Evolutionary conservation across 768 basidiomycete genomes (phyloP).

Genomic region (Dendrothele bispora): DNA sequence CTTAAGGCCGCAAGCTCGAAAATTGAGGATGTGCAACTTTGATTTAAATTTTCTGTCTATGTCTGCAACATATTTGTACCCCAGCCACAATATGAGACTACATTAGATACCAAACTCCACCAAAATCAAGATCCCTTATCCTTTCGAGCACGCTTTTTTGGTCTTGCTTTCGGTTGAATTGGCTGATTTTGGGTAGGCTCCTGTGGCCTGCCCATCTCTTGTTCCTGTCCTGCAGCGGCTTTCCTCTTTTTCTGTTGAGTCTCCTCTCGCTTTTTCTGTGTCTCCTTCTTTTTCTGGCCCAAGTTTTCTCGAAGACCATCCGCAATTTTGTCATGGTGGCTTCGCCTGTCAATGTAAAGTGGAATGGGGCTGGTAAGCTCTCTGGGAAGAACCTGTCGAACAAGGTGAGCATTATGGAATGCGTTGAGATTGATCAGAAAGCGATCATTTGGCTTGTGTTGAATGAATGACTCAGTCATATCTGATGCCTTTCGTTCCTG

Average conservation of each 20-base stretch:
- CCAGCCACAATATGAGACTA: no score
- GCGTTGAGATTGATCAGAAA: slow-evolving; percentile 29
- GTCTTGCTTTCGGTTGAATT: no score
- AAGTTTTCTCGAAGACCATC: neutral
- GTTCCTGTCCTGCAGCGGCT: no score
- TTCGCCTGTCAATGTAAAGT: neutral
- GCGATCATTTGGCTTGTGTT: slow-evolving; percentile 14
- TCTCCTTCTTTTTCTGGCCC: neutral
- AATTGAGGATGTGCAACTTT: no score
- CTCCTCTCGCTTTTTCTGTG: neutral
- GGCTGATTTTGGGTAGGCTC: no score
- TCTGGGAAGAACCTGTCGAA: slow-evolving; percentile 19
- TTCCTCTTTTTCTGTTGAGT: neutral
- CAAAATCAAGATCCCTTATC: no score
- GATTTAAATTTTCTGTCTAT: no score
- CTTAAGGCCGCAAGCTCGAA: no score
- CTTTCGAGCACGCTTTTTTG: no score
- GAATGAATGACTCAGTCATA: slow-evolving; percentile 11
- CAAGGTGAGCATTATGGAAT: slow-evolving; percentile 29
- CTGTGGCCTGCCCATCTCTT: no score
- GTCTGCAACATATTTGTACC: no score
- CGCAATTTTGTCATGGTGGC: neutral
- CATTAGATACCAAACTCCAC: no score
- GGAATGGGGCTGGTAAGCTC: slow-evolving; percentile 11
- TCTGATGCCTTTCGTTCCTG: slow-evolving; percentile 21